These are phyloP conservation scores for Microsporum ferrugineum DNA, from an alignment of 2,329 filamentous ascomycete genomes.

Conservation along the genomic window DNA sequence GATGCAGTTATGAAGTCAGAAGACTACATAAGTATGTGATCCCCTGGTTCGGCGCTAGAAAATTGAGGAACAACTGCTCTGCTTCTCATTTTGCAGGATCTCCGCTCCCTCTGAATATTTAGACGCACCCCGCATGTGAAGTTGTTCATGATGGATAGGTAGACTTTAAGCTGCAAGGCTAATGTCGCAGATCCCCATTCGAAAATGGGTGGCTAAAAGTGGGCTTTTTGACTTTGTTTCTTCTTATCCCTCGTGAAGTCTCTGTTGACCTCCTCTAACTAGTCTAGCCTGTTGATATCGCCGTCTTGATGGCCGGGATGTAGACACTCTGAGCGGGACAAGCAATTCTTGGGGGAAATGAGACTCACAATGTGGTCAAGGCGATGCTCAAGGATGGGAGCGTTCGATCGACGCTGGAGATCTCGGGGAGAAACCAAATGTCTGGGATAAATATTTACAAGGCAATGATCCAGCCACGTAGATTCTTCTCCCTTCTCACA, in stretches of 20 bases:
- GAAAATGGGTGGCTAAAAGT: neutral
- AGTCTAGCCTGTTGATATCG: neutral
- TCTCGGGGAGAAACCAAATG: neutral
- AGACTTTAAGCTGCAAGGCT: neutral
- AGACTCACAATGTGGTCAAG: neutral
- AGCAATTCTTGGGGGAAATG: neutral
- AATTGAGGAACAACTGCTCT: neutral
- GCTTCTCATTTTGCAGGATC: neutral
- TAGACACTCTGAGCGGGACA: neutral
- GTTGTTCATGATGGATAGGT: neutral
- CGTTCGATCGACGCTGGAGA: neutral
- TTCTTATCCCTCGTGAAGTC: neutral
- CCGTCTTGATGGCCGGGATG: neutral
- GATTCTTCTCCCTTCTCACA: neutral
- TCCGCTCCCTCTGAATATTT: neutral
- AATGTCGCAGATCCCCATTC: neutral
- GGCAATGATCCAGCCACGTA: neutral
- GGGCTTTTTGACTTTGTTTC: slow-evolving; percentile 1
- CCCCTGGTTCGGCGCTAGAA: neutral
- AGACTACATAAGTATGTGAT: neutral
- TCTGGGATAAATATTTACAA: neutral
- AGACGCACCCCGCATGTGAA: neutral
- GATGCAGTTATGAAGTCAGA: neutral
- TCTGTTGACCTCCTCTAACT: neutral
- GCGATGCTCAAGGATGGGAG: neutral